Conservation (phyloP, 1,284 basidiomycete genomes). For the Sphaerobolus stellatus region DNA sequence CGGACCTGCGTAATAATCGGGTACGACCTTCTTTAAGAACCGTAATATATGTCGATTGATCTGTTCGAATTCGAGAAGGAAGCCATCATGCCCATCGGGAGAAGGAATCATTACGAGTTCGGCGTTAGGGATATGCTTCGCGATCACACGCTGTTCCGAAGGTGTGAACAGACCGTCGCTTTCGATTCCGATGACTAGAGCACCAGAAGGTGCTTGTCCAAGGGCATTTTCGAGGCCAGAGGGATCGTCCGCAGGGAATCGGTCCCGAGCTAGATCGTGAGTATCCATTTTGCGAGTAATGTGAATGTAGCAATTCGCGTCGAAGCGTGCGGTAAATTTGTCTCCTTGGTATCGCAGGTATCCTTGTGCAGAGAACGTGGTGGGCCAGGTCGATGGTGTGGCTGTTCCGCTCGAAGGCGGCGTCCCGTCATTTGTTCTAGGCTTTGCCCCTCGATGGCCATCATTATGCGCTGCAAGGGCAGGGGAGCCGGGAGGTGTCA, state of each 20-base stretch:
- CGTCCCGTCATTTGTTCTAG: constrained; percentile 22
- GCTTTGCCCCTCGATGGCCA: constrained; percentile 58
- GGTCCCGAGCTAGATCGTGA: constrained; percentile 92
- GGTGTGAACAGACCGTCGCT: constrained; percentile 92
- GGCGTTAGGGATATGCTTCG: constrained; percentile 74
- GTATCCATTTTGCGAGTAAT: constrained; percentile 96
- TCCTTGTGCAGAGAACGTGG: constrained; percentile 87
- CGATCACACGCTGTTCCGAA: constrained; percentile 80
- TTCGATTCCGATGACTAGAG: constrained; percentile 86
- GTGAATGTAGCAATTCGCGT: constrained; percentile 97
- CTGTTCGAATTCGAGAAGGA: constrained; percentile 90
- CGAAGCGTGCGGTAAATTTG: constrained; percentile 91
- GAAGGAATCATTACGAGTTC: constrained; percentile 79
- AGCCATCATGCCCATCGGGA: constrained; percentile 95
- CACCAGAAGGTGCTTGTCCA: constrained; percentile 64
- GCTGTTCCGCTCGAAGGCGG: constrained; percentile 23
- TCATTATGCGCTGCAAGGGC: constrained; percentile 81
- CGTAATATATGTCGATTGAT: constrained; percentile 78
- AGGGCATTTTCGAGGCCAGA: constrained; percentile 54
- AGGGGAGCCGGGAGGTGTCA: constrained; percentile 42
- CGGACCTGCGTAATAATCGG: constrained; percentile 56
- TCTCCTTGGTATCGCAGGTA: constrained; percentile 97
- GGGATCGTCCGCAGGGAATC: no score
- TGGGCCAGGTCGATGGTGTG: constrained; percentile 30
- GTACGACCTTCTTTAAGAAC: constrained; percentile 72